Evolutionary conservation across 2,329 filamentous ascomycete genomes (phyloP).

Genomic region (Fusarium illudens): DNA sequence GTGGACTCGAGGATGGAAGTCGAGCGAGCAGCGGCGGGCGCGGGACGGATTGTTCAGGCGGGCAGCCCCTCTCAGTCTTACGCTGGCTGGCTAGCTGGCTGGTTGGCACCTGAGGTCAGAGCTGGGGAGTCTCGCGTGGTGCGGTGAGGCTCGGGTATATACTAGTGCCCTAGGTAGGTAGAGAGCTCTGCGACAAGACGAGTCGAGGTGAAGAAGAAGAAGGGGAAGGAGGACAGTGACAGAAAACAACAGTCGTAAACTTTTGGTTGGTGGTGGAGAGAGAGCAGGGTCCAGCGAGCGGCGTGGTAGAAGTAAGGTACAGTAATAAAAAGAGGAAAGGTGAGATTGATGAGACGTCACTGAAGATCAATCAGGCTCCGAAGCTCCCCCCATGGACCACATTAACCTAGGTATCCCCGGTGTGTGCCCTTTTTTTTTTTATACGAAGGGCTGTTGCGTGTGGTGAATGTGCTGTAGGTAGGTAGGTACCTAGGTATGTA

Average conservation of each 20-base stretch:
- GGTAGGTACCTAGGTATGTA: neutral
- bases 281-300: conserved; percentile 29
- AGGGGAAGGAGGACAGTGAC: neutral
- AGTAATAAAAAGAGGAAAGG: conserved; percentile 12
- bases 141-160: conserved; percentile 3
- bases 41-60: conserved; percentile 29
- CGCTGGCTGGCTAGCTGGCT: no score
- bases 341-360: conserved; percentile 33
- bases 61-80: conserved; percentile 32
- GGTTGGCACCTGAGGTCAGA: neutral
- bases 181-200: neutral
- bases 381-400: conserved; percentile 25
- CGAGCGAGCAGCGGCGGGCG: conserved; percentile 35
- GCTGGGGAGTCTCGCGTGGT: neutral
- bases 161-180: neutral
- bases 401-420: neutral
- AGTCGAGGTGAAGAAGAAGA: neutral
- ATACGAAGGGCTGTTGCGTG: neutral
- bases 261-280: conserved; percentile 10
- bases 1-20: conserved; percentile 30
- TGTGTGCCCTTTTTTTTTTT: conserved; percentile 1
- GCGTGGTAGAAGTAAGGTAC: conserved; percentile 6
- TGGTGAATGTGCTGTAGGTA: no score
- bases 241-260: conserved; percentile 2
- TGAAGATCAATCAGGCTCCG: conserved; percentile 40